Percentiles rank a stretch among this genome's conserved stretches.
Evolutionary conservation across 257 asterid genomes (phyloP).

Genomic region (Solanum appendiculatum): DNA sequence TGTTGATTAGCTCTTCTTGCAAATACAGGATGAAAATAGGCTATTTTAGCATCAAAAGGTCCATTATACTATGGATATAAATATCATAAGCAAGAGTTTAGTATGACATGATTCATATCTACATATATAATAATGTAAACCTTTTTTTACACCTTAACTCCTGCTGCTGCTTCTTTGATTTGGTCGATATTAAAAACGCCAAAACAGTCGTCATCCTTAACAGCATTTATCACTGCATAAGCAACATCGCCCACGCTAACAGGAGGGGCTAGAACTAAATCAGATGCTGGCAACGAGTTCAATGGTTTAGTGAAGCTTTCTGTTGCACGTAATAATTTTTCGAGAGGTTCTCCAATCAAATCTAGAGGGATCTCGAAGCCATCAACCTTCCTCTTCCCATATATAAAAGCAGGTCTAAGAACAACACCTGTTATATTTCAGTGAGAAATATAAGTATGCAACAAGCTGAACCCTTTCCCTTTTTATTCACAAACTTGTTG

Average conservation of each 20-base stretch:
- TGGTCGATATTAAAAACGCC: conserved; percentile 90
- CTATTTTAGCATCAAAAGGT: not conserved
- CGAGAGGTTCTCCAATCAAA: conserved; percentile 78
- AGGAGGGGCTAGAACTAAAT: conserved; percentile 78
- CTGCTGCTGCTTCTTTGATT: conserved; percentile 89
- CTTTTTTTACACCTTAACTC: conserved; percentile 22
- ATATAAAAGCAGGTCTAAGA: conserved; percentile 83
- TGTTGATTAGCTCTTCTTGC: not conserved
- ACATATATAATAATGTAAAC: not conserved
- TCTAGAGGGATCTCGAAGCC: conserved; percentile 87
- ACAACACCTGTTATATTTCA: conserved; percentile 59
- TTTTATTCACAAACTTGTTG: not conserved
- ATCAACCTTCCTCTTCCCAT: conserved; percentile 79
- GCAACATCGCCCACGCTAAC: conserved; percentile 89
- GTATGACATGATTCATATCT: not conserved
- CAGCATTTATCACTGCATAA: conserved; percentile 64
- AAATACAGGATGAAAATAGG: not conserved
- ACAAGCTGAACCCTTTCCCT: not conserved
- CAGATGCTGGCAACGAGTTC: conserved; percentile 86
- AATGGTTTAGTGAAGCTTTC: conserved; percentile 68
- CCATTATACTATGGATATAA: not conserved
- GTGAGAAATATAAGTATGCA: not conserved
- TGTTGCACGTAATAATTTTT: conserved; percentile 45
- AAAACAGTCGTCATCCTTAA: conserved; percentile 64
- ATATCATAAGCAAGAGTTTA: not conserved